Evolutionary conservation across 2,329 filamentous ascomycete genomes (phyloP).

Genomic region (Calonectria hawksworthii): DNA sequence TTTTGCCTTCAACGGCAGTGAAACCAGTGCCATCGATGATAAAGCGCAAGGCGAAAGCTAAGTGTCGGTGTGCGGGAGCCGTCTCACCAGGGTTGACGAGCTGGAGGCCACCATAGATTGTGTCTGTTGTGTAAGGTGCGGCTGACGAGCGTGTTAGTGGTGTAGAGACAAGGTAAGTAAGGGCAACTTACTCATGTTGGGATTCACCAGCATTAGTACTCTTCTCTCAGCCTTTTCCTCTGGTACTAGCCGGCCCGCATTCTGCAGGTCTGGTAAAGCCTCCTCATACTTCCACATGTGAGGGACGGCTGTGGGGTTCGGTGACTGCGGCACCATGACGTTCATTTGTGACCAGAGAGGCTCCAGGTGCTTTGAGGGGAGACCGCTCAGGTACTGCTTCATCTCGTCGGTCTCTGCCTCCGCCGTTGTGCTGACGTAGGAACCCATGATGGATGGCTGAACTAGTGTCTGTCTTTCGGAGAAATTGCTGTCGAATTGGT

Average conservation of each 20-base stretch:
- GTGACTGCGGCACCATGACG: slow-evolving; percentile 60
- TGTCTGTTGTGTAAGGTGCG: slow-evolving; percentile 63
- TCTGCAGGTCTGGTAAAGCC: slow-evolving; percentile 51
- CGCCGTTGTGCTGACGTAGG: slow-evolving; percentile 19
- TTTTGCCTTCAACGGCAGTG: slow-evolving; percentile 68
- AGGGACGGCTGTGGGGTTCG: slow-evolving; percentile 59
- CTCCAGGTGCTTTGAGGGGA: slow-evolving; percentile 50
- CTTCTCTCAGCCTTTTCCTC: slow-evolving; percentile 58
- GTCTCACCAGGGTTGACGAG: slow-evolving; percentile 69
- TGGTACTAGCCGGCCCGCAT: slow-evolving; percentile 52
- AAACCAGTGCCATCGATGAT: slow-evolving; percentile 71
- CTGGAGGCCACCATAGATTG: slow-evolving; percentile 69
- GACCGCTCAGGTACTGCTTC: slow-evolving; percentile 45
- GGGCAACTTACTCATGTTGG: slow-evolving; percentile 60
- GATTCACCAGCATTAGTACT: slow-evolving; percentile 59
- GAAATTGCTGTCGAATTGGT: not conserved
- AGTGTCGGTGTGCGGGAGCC: slow-evolving; percentile 68
- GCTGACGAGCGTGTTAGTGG: slow-evolving; percentile 44
- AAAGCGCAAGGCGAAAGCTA: slow-evolving; percentile 69
- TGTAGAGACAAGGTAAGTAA: rapidly evolving
- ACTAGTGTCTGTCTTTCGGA: not conserved
- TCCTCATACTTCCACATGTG: slow-evolving; percentile 56
- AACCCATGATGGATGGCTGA: slow-evolving; percentile 29
- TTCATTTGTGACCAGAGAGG: slow-evolving; percentile 66
- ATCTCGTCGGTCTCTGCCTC: slow-evolving; percentile 42